phyloP scores from a whole-genome alignment of 2,329 filamentous ascomycete genomes.

The Talaromyces pinophilus region DNA sequence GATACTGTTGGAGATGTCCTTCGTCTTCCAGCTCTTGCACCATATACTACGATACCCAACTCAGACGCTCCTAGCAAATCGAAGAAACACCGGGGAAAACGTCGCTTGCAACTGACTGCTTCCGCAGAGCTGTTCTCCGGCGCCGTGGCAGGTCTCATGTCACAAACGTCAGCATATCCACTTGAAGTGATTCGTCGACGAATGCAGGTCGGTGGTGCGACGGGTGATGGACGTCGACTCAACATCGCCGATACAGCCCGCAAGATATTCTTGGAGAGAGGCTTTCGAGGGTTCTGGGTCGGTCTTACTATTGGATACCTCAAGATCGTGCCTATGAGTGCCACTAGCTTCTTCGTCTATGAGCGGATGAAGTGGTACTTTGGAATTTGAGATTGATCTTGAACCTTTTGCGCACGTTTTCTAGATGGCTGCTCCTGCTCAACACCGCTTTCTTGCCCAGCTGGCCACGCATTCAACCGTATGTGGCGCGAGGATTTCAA shows the following conservation, averaged over 20 bases:
- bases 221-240: constrained; percentile 81
- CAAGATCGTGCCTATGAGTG: constrained; percentile 88
- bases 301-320: constrained; percentile 92
- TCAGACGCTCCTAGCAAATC: constrained; percentile 44
- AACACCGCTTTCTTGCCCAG: background rate
- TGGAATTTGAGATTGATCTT: constrained; percentile 53
- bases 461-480: background rate
- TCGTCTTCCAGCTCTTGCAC: constrained; percentile 65
- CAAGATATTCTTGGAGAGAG: constrained; percentile 74
- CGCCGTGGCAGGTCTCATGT: constrained; percentile 81
- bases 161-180: constrained; percentile 90
- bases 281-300: constrained; percentile 82
- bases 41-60: constrained; percentile 73
- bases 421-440: background rate
- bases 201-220: constrained; percentile 95
- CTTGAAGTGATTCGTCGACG: constrained; percentile 86
- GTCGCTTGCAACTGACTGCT: constrained; percentile 71
- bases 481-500: too few species aligned
- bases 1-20: constrained; percentile 85
- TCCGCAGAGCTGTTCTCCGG: constrained; percentile 87
- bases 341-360: constrained; percentile 69
- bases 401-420: background rate
- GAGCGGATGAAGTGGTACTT: constrained; percentile 65
- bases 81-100: constrained; percentile 49
- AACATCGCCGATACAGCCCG: constrained; percentile 75